Evolutionary conservation across 495 filamentous ascomycete species (phyloP).

Genomic region (Halenospora varia): DNA sequence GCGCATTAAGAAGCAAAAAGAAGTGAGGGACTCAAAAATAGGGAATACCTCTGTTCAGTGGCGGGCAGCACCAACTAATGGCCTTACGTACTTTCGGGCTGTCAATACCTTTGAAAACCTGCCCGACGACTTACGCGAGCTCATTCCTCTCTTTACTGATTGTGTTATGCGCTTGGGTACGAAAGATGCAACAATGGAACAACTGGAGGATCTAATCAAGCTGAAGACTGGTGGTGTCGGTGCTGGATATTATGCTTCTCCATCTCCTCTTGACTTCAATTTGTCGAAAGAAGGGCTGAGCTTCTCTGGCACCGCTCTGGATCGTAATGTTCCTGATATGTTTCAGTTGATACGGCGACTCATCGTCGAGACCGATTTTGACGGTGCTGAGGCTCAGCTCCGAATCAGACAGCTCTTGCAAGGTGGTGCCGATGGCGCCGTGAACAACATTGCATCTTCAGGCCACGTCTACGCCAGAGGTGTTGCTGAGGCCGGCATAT

Average conservation of each 20-base stretch:
- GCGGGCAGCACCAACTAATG: constrained; percentile 90
- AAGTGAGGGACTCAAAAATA: constrained; percentile 62
- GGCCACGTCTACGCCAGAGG: constrained; percentile 82
- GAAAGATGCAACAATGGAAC: constrained; percentile 80
- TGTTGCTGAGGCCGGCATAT: constrained; percentile 76
- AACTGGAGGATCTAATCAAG: constrained; percentile 92
- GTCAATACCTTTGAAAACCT: constrained; percentile 74
- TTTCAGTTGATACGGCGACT: constrained; percentile 78
- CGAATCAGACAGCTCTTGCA: constrained; percentile 84
- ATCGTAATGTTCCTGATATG: constrained; percentile 86
- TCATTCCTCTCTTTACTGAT: constrained; percentile 90
- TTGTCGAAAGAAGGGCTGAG: constrained; percentile 74
- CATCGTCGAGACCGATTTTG: constrained; percentile 84
- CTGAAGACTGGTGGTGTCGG: constrained; percentile 92
- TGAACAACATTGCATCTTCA: constrained; percentile 82
- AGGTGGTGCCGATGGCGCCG: constrained; percentile 79
- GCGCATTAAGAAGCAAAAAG: constrained; percentile 65
- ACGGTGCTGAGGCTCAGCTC: constrained; percentile 69
- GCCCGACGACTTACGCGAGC: constrained; percentile 76
- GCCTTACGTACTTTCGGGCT: constrained; percentile 92
- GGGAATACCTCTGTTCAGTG: constrained; percentile 74
- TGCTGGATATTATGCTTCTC: constrained; percentile 70
- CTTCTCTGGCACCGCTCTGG: constrained; percentile 79
- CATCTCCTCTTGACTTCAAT: constrained; percentile 66
- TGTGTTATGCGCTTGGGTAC: constrained; percentile 91